Evolutionary conservation across 208 protist species (phyloP).

Genomic region (Trichomonas vaginalis): DNA sequence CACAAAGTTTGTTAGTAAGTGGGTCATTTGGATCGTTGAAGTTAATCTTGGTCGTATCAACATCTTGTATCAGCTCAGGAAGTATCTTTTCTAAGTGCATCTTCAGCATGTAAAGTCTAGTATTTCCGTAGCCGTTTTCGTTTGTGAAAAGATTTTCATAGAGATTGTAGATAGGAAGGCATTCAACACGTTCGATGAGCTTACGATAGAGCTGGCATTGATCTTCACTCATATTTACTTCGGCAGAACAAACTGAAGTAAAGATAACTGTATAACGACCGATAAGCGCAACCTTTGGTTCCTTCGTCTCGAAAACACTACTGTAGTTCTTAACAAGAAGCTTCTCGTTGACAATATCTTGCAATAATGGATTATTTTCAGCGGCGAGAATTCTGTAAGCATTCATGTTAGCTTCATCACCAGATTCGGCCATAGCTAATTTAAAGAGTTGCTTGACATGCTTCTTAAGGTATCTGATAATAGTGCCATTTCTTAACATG

Average conservation of each 20-base stretch:
- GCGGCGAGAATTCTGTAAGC: neutral
- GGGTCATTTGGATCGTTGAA: neutral
- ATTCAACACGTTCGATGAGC: neutral
- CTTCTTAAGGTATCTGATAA: neutral
- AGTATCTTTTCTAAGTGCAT: neutral
- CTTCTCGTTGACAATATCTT: neutral
- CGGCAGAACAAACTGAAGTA: neutral
- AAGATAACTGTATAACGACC: neutral
- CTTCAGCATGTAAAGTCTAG: neutral
- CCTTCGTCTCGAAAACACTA: neutral
- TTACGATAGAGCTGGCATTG: neutral
- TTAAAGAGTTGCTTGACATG: neutral
- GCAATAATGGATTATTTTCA: neutral
- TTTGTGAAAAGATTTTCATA: neutral
- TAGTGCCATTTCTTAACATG: neutral
- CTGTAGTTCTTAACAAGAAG: neutral
- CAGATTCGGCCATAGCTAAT: neutral
- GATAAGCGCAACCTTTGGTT: neutral
- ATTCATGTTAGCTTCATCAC: neutral
- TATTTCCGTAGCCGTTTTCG: neutral
- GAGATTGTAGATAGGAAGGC: neutral
- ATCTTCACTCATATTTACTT: neutral
- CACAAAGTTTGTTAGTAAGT: neutral
- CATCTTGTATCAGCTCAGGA: neutral
- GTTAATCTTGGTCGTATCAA: neutral